phyloP scores from a whole-genome alignment of 345 rosid species.

The Salix udensis region DNA sequence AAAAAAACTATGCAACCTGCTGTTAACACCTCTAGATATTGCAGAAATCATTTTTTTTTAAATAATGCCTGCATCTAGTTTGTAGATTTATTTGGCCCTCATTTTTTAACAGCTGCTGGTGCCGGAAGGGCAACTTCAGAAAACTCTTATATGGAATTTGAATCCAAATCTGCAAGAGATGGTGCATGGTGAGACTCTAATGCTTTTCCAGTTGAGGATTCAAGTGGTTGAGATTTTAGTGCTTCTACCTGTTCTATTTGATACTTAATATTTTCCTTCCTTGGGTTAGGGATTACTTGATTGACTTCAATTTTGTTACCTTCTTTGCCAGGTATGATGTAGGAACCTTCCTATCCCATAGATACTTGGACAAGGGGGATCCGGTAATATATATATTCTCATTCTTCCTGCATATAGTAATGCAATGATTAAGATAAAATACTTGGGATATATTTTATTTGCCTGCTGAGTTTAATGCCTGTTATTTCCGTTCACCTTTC shows the following conservation, averaged over 20 bases:
- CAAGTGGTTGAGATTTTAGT: neutral
- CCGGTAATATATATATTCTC: constrained; percentile 43
- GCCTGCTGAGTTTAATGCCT: neutral
- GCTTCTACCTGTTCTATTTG: neutral
- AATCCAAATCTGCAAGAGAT: constrained; percentile 94
- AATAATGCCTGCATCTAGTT: neutral
- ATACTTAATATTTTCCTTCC: neutral
- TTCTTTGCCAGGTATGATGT: constrained; percentile 74
- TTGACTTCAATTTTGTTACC: constrained; percentile 1
- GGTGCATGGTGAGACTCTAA: constrained; percentile 82
- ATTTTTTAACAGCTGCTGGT: constrained; percentile 35
- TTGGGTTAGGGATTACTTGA: neutral
- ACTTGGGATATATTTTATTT: neutral
- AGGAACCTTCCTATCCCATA: constrained; percentile 63
- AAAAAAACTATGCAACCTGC: neutral
- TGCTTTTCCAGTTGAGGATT: constrained; percentile 8
- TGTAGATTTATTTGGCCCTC: constrained; percentile 10
- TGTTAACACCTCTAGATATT: neutral
- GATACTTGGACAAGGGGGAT: constrained; percentile 66
- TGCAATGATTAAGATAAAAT: neutral
- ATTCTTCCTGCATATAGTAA: neutral
- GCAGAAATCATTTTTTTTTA: neutral
- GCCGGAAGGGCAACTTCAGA: constrained; percentile 61
- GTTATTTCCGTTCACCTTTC: neutral
- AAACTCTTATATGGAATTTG: constrained; percentile 69